Base-by-base conservation (phyloP, 179 eudicot species). In the Drosera spatulata region DNA sequence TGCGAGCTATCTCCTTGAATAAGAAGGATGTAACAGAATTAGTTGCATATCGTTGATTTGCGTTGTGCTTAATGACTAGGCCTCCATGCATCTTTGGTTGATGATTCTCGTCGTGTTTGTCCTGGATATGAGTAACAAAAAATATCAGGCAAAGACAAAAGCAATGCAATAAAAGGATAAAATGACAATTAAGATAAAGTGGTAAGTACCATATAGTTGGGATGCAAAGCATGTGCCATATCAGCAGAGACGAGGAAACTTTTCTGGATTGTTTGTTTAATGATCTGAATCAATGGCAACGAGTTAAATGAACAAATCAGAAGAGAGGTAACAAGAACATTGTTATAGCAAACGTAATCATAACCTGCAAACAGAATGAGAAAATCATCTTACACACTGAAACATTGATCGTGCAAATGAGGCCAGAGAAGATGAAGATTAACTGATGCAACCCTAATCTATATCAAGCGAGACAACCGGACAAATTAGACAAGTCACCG, bases 191-290 rank as follows among this genome's bases (percentile, higher is more conserved):
- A 22, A 22, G 33, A 22, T 22, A 22, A 22, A 22, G 33, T 10
- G 56, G 43, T 39, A 55, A 69, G 12, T 67, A 93, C 99, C 96
- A 78, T 80, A 60, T 93, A 93, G 77, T 93, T 93, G 53, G 99
- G 99, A 65, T 93, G 99, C 64, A 93, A 73, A 54, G 99, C 99
- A 72, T 93, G 99, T 12, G 99, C 99, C 99, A 93, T 93, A 68
- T 93, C 99, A 70, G 99, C 99, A 56, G 99, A 93, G 53, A 93
- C 82, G 43, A 86, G 76, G 71, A 89, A 93, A 66, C 99, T 88
- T 74, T 63, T 93, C 68, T 93, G 99, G 64, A 82, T 81, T 61
- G 84, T 90, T 72, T 77, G 84, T 71, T 83, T 81, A 59, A 89
- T 75, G 62, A 93, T 65, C 99, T 93, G 76, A 56, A 66, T 53